Percentiles rank a stretch among this genome's conserved stretches.
phyloP scores from a whole-genome alignment of 208 protist species.

The Porcisia deanei region DNA sequence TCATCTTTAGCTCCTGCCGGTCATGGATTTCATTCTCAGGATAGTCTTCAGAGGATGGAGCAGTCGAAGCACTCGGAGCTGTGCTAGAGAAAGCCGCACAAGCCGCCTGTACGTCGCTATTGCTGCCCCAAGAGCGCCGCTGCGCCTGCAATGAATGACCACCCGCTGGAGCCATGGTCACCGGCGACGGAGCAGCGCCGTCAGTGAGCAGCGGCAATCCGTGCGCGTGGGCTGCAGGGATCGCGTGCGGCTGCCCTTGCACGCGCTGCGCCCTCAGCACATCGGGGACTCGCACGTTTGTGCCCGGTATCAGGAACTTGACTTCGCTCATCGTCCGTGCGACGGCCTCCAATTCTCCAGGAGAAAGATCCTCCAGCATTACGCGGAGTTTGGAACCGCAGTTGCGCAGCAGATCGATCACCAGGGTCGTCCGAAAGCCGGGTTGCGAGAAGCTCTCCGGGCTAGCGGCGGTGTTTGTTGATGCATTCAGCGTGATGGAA shows the following conservation, averaged over 20 bases:
- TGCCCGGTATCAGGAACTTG: slow-evolving; percentile 38
- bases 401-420: slow-evolving; percentile 54
- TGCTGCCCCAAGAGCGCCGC: not conserved
- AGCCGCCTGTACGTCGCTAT: slow-evolving; percentile 3
- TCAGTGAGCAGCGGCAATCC: slow-evolving; percentile 6
- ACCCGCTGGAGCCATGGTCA: not conserved
- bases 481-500: slow-evolving; percentile 6
- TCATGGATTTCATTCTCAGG: slow-evolving; percentile 89
- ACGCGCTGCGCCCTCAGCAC: slow-evolving; percentile 33
- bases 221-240: slow-evolving; percentile 11
- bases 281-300: slow-evolving; percentile 54
- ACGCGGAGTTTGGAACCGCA: slow-evolving; percentile 61
- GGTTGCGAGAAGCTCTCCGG: slow-evolving; percentile 8
- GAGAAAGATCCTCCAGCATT: slow-evolving; percentile 63
- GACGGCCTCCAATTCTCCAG: slow-evolving; percentile 47
- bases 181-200: not conserved
- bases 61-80: not conserved
- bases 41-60: slow-evolving; percentile 53
- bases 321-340: slow-evolving; percentile 31
- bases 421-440: slow-evolving; percentile 15
- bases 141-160: not conserved
- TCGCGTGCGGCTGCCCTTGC: slow-evolving; percentile 10
- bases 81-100: not conserved
- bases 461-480: not conserved
- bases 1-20: slow-evolving; percentile 87